Evolutionary conservation across 2,329 filamentous ascomycete genomes (phyloP).

Genomic region (Claviceps capensis): DNA sequence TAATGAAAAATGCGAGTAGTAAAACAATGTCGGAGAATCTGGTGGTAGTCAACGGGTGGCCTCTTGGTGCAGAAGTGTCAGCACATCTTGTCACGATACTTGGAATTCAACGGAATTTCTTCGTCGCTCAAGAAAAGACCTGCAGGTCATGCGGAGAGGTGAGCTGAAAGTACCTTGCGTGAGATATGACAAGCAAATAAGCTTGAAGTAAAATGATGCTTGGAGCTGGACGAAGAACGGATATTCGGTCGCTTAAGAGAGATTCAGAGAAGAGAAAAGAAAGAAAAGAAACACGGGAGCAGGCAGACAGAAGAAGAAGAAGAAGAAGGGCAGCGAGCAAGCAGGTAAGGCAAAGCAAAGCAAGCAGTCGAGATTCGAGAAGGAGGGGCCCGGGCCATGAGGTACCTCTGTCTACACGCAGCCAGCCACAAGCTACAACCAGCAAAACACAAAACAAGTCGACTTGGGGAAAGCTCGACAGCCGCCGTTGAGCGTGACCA

Average conservation of each 20-base stretch:
- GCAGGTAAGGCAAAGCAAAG: slow-evolving; percentile 1
- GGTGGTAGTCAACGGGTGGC: neutral
- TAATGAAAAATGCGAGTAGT: neutral
- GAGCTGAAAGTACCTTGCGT: slow-evolving; percentile 1
- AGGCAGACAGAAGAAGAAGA: neutral
- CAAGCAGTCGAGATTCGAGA: slow-evolving; percentile 4
- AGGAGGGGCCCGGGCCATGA: slow-evolving; percentile 1
- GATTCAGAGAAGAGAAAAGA: slow-evolving; percentile 1
- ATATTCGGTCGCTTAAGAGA: slow-evolving; percentile 4
- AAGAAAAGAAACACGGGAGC: slow-evolving; percentile 3
- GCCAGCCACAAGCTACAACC: neutral
- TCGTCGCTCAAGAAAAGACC: neutral
- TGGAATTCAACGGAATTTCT: neutral
- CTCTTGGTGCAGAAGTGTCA: neutral
- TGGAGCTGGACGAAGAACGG: slow-evolving; percentile 3
- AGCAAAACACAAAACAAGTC: neutral
- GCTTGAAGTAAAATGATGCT: slow-evolving; percentile 5
- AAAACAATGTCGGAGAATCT: neutral
- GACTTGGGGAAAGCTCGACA: neutral
- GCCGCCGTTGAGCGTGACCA: neutral
- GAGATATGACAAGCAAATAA: slow-evolving; percentile 4
- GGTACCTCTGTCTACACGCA: neutral
- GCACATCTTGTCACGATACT: neutral
- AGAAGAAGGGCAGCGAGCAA: neutral
- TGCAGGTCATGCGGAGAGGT: neutral